Conservation (phyloP, 2,329 filamentous ascomycete species). For the Juglanconis juglandina region DNA sequence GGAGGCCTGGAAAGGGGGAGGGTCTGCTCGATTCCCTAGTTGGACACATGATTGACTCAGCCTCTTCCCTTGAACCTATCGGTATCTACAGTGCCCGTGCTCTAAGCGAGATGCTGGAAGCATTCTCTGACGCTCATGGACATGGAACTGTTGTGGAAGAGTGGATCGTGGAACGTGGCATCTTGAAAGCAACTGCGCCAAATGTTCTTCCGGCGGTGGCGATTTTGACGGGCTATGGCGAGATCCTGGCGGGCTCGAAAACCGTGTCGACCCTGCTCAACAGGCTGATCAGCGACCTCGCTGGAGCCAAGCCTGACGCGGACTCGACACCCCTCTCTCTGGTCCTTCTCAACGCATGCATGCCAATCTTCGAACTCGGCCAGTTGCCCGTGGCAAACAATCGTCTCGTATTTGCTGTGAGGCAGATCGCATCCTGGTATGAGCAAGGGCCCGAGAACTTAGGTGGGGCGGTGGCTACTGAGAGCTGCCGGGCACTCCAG, state of each 20-base stretch:
- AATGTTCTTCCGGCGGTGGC: constrained; percentile 49
- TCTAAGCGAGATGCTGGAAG: constrained; percentile 47
- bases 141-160: constrained; percentile 43
- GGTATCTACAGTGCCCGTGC: constrained; percentile 53
- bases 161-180: constrained; percentile 41
- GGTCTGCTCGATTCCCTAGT: constrained; percentile 40
- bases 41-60: constrained; percentile 40
- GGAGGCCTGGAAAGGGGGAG: constrained; percentile 31
- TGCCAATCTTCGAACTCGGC: constrained; percentile 49
- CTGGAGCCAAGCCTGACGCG: constrained; percentile 41
- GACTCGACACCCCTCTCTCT: constrained; percentile 47
- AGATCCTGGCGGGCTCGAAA: constrained; percentile 46
- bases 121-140: constrained; percentile 45
- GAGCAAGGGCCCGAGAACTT: constrained; percentile 39
- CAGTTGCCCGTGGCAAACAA: constrained; percentile 60
- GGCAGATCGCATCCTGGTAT: constrained; percentile 72
- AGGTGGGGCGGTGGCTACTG: constrained; percentile 41
- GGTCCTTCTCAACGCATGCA: constrained; percentile 51
- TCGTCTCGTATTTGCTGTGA: constrained; percentile 77
- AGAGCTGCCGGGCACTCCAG: constrained; percentile 55
- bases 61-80: constrained; percentile 38
- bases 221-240: constrained; percentile 49
- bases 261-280: constrained; percentile 53
- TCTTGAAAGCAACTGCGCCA: constrained; percentile 44
- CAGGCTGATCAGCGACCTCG: constrained; percentile 58